phyloP scores from a whole-genome alignment of 148 eudicot genomes.

The Vaccinium corymbosum region DNA sequence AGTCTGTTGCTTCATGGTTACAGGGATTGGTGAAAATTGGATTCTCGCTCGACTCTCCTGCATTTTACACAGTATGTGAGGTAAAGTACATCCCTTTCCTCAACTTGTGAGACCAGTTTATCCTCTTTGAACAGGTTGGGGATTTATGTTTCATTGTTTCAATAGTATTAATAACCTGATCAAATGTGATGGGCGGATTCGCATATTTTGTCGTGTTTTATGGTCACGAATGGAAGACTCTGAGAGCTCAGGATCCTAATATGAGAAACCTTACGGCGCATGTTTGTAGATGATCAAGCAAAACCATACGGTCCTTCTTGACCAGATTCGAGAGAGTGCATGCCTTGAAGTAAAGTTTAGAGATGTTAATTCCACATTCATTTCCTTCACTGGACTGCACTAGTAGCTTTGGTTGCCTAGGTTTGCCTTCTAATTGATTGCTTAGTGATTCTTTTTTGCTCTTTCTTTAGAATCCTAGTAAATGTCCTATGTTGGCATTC shows the following conservation, averaged over 20 bases:
- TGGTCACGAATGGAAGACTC: background rate
- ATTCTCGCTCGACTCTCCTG: slow-evolving; percentile 76
- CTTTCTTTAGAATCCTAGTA: background rate
- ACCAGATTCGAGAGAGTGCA: background rate
- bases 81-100: slow-evolving; percentile 29
- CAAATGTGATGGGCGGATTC: background rate
- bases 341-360: background rate
- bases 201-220: background rate
- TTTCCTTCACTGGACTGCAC: background rate
- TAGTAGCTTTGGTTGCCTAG: background rate
- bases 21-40: slow-evolving; percentile 76
- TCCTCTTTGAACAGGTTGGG: background rate
- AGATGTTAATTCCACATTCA: background rate
- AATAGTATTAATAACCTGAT: background rate
- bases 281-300: background rate
- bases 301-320: background rate
- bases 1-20: background rate
- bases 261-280: background rate
- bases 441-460: background rate
- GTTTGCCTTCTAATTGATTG: background rate
- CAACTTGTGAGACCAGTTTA: background rate
- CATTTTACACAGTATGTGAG: slow-evolving; percentile 84
- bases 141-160: background rate
- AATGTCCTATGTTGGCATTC: background rate
- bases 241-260: background rate